These are phyloP conservation scores for Pythium grandisporangium DNA, from an alignment of 352 stramenopile genomes.

Conservation along the genomic window DNA sequence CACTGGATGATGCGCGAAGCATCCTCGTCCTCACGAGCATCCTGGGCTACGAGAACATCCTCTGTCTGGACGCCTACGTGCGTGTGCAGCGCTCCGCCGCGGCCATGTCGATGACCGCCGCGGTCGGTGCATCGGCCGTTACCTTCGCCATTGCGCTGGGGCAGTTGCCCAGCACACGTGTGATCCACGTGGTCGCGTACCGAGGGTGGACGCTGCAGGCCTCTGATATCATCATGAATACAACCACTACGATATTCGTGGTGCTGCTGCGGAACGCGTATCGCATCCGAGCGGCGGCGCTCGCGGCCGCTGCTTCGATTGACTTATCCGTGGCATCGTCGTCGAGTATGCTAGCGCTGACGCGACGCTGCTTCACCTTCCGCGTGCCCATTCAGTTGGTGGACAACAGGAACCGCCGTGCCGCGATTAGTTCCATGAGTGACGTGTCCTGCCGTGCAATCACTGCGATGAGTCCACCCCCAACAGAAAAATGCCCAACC, in stretches of 20 bases:
- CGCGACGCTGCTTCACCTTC: slow-evolving; percentile 4
- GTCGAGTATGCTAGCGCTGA: too few relatives aligned
- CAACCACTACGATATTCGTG: slow-evolving; percentile 1
- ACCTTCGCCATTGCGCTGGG: not conserved
- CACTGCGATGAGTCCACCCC: too few relatives aligned
- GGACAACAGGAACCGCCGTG: not conserved
- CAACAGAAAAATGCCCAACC: too few relatives aligned
- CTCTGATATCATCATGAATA: slow-evolving; percentile 9
- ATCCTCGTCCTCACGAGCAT: not conserved
- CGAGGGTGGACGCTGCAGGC: not conserved
- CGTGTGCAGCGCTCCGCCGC: too few relatives aligned
- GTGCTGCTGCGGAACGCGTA: slow-evolving; percentile 12
- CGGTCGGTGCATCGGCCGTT: not conserved
- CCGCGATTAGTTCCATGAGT: not conserved
- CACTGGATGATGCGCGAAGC: not conserved
- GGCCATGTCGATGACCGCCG: not conserved
- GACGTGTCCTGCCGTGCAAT: too few relatives aligned
- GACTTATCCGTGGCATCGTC: not conserved
- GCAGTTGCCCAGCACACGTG: not conserved
- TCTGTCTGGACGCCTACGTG: slow-evolving; percentile 8
- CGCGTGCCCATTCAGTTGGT: not conserved
- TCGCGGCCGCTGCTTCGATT: not conserved
- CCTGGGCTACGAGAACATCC: slow-evolving; percentile 1
- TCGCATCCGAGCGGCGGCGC: too few relatives aligned
- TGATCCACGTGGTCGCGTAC: not conserved